Evolutionary conservation across 108 stramenopile genomes (phyloP).

Genomic region (Cyclotella distinguenda): DNA sequence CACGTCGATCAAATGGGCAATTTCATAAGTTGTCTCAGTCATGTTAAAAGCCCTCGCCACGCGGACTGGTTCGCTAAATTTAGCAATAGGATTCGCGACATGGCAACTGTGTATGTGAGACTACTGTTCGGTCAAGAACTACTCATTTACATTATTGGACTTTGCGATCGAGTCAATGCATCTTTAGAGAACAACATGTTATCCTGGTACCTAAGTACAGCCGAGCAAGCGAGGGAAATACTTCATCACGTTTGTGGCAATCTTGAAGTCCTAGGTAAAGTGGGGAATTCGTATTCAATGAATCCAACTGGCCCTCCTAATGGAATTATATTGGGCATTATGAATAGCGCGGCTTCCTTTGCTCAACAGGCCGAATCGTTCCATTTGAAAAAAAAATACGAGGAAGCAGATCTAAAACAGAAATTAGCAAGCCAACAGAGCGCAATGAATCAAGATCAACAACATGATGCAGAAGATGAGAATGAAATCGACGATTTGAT

Average conservation of each 20-base stretch:
- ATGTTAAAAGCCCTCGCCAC: neutral
- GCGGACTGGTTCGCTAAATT: neutral
- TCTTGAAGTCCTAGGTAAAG: neutral
- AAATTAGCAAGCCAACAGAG: neutral
- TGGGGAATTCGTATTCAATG: neutral
- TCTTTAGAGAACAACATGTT: neutral
- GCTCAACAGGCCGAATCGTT: conserved; percentile 4
- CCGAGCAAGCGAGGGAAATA: neutral
- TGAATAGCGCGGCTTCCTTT: neutral
- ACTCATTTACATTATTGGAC: conserved; percentile 3
- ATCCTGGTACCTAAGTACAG: conserved; percentile 17
- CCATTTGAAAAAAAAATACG: conserved; percentile 2
- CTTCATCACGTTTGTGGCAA: neutral
- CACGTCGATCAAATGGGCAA: too few relatives aligned
- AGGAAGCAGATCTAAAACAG: conserved; percentile 6
- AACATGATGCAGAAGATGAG: neutral
- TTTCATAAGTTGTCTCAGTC: too few relatives aligned
- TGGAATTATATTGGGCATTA: neutral
- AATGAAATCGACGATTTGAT: conserved; percentile 8
- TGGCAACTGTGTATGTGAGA: conserved; percentile 10
- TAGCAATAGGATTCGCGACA: neutral
- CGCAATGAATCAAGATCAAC: neutral
- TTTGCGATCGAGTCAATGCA: conserved; percentile 10
- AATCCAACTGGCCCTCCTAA: neutral
- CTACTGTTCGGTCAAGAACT: conserved; percentile 6